phyloP scores from a whole-genome alignment of 2,329 filamentous ascomycete species.

The Kalaharituber pfeilii region DNA sequence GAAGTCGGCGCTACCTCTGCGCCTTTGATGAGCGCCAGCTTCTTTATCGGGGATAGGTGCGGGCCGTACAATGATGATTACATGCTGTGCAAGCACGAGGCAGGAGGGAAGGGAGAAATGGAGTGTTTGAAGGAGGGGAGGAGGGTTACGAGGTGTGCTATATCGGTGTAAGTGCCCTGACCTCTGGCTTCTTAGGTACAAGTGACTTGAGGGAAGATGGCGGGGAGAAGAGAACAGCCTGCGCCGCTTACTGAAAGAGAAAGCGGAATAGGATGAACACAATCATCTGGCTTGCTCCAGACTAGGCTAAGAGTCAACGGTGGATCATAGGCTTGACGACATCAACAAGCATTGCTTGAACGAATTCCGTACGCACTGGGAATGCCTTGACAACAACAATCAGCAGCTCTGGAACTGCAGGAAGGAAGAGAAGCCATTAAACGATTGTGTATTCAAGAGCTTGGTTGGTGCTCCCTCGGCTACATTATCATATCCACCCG shows the following conservation, averaged over 20 bases:
- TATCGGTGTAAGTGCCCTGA: constrained; percentile 61
- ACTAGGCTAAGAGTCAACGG: background rate
- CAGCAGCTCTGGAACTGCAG: constrained; percentile 95
- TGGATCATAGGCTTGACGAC: constrained; percentile 39
- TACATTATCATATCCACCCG: background rate
- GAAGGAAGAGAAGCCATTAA: constrained; percentile 69
- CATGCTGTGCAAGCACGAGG: constrained; percentile 98
- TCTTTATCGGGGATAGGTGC: constrained; percentile 95
- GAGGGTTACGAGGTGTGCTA: constrained; percentile 89
- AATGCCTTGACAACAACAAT: constrained; percentile 93
- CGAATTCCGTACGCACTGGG: constrained; percentile 85
- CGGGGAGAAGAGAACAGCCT: too few species aligned
- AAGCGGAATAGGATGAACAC: too few species aligned
- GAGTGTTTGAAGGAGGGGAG: constrained; percentile 93
- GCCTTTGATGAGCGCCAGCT: constrained; percentile 76
- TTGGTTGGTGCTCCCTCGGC: constrained; percentile 43
- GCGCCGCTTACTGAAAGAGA: too few species aligned
- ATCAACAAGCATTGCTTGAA: constrained; percentile 88
- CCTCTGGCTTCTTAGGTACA: constrained; percentile 14
- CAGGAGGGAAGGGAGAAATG: constrained; percentile 74
- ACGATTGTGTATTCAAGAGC: constrained; percentile 91
- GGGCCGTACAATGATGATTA: constrained; percentile 94
- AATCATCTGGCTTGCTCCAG: background rate
- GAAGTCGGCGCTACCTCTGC: constrained; percentile 89
- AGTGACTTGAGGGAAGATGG: too few species aligned